phyloP scores from a whole-genome alignment of 345 rosid genomes.

The Corchorus capsularis region DNA sequence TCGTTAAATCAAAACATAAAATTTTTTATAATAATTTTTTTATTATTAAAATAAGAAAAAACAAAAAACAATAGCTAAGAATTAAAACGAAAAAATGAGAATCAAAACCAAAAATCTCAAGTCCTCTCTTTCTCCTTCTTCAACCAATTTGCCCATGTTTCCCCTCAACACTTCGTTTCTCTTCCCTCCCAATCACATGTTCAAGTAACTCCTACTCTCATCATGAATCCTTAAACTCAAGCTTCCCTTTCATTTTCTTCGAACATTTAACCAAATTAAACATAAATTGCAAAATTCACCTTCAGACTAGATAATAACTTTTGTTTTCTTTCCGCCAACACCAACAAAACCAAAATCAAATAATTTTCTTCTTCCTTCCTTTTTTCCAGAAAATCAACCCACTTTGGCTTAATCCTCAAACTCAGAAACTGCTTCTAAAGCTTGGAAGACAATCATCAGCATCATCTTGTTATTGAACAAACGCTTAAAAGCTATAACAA shows the following conservation, averaged over 20 bases:
- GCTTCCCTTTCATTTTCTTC: not conserved
- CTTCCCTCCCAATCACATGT: not conserved
- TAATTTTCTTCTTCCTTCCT: no score
- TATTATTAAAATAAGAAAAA: no score
- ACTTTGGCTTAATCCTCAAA: no score
- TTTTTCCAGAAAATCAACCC: no score
- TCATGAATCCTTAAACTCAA: not conserved
- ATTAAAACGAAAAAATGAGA: no score
- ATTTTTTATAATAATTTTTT: no score
- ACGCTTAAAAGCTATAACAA: not conserved
- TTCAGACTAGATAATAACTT: slow-evolving; percentile 39
- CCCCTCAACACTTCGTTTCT: not conserved
- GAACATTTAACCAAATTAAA: not conserved
- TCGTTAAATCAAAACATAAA: no score
- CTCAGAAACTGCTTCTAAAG: no score
- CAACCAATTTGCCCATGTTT: not conserved
- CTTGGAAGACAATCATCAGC: no score
- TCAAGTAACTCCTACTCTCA: not conserved
- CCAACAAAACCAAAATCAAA: not conserved
- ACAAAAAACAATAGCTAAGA: no score
- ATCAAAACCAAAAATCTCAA: slow-evolving; percentile 15
- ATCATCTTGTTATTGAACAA: no score
- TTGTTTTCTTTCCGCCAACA: slow-evolving; percentile 36
- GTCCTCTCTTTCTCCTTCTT: slow-evolving; percentile 29
- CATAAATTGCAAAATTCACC: slow-evolving; percentile 56